Base-by-base conservation (phyloP, 441 rosid species). In the Erodium trifolium region DNA sequence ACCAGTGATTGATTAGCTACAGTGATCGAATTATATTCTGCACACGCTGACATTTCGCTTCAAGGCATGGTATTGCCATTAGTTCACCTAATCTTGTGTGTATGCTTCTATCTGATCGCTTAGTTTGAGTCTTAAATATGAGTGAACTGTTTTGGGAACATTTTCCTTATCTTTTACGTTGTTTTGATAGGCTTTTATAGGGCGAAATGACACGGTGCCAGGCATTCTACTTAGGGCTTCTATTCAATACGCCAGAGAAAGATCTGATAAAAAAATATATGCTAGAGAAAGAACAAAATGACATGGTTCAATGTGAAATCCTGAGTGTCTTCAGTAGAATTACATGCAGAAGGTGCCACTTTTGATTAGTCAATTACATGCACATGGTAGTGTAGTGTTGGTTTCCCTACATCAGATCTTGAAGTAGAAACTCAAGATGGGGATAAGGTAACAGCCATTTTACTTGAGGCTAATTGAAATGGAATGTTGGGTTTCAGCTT, bases 371-470 rank as follows among this genome's bases (percentile, higher is more conserved):
- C 14, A 2, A 11, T 27, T 92, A 90, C n/a, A n/a, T 83, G 98
- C 96, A 19, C 96, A 89, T 75, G 90, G 41, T 92, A n/a, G n/a
- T n/a, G n/a, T n/a, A n/a, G 97, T 74, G 94, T 92, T 71, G 96
- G 92, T 53, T 92, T 81, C 72, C 96, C 96, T 5, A 81, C 90
- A 55, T 84, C 94, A 45, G 96, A 88, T 82, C 81, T 92, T 69
- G 96, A 87, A 79, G 96, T 92, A 53, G 94, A 92, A 82, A 92
- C 94, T 63, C 97, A 92, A 77, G 92, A 92, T 34, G 97, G 89
- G 70, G 98, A 92, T 77, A 96, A 92, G 96, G 96, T 92, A 78
- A 71, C 13, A 57, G 72, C 60, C 67, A 65, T 71, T 27, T 53
- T 64, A 60, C 39, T 67, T 17, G 63, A 70, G 34, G 69, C 71